These are phyloP conservation scores for Phytophthora litchii DNA, from an alignment of 352 stramenopile genomes.

Conservation along the genomic window DNA sequence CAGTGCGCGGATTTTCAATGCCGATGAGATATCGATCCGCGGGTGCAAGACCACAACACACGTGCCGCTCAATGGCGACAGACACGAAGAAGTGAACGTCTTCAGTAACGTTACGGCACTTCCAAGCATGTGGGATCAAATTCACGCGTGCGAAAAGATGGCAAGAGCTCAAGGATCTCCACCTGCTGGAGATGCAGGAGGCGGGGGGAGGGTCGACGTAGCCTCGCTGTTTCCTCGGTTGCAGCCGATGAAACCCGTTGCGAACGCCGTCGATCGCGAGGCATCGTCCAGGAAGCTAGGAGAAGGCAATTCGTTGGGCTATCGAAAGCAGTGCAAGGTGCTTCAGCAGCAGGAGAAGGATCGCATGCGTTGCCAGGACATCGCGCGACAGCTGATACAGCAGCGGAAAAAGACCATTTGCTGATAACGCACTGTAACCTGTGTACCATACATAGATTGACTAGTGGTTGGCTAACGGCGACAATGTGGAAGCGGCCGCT, in stretches of 20 bases:
- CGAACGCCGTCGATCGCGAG: constrained; percentile 10
- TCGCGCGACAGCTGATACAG: constrained; percentile 48
- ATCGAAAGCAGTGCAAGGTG: constrained; percentile 52
- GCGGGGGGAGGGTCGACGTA: constrained; percentile 25
- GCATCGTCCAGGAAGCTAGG: constrained; percentile 16
- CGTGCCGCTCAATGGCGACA: constrained; percentile 21
- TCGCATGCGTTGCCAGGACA: constrained; percentile 51
- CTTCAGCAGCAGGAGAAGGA: constrained; percentile 75
- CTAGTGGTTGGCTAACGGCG: constrained; percentile 7
- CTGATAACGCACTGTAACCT: constrained; percentile 23
- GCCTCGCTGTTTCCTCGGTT: constrained; percentile 29
- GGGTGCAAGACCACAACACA: constrained; percentile 59
- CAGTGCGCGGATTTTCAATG: constrained; percentile 47
- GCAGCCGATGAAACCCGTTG: constrained; percentile 15
- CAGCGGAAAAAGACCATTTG: constrained; percentile 56
- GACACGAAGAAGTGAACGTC: constrained; percentile 10
- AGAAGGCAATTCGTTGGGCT: constrained; percentile 25
- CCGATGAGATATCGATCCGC: constrained; percentile 43
- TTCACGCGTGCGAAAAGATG: constrained; percentile 29
- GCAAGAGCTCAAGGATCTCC: constrained; percentile 23
- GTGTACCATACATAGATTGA: constrained; percentile 6
- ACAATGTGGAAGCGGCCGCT: constrained; percentile 57
- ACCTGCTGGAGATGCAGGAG: constrained; percentile 7
- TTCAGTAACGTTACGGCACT: constrained; percentile 32
- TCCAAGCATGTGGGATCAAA: constrained; percentile 48